Conservation (phyloP, 768 basidiomycete species). For the Leccinellum rugosiceps region DNA sequence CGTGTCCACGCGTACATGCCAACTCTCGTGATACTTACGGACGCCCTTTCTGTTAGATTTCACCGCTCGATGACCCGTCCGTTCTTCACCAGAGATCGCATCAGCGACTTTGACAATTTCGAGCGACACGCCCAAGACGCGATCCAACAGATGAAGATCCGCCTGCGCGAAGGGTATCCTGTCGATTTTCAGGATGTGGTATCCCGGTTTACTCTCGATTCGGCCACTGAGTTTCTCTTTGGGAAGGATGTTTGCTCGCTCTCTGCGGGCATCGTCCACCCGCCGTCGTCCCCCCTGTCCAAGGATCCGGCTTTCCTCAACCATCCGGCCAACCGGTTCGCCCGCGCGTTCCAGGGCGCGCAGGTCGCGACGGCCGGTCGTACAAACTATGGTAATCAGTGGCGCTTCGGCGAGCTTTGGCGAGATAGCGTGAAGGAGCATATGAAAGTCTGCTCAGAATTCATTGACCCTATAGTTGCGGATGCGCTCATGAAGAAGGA, state of each 20-base stretch:
- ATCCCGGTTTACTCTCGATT: slow-evolving; percentile 52
- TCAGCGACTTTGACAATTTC: slow-evolving; percentile 40
- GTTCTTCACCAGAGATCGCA: slow-evolving; percentile 39
- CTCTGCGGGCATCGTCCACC: slow-evolving; percentile 37
- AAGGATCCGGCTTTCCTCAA: slow-evolving; percentile 22
- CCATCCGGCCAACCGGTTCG: slow-evolving; percentile 36
- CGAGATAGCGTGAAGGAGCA: slow-evolving; percentile 36
- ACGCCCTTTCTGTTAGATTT: slow-evolving; percentile 26
- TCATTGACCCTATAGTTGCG: slow-evolving; percentile 47
- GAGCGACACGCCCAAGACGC: slow-evolving; percentile 35
- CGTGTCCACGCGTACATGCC: background rate
- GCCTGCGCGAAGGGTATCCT: slow-evolving; percentile 34
- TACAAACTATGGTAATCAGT: slow-evolving; percentile 36
- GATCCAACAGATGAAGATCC: slow-evolving; percentile 31
- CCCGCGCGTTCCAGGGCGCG: slow-evolving; percentile 37
- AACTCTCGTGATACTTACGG: background rate
- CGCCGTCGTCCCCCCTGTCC: slow-evolving; percentile 20
- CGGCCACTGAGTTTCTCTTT: slow-evolving; percentile 56
- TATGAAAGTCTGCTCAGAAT: slow-evolving; percentile 41
- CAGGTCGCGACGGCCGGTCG: slow-evolving; percentile 34
- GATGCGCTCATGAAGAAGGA: slow-evolving; percentile 39
- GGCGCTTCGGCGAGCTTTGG: slow-evolving; percentile 47
- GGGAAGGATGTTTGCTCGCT: slow-evolving; percentile 40
- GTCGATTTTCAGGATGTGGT: slow-evolving; percentile 45
- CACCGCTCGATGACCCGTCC: slow-evolving; percentile 44